A percentile compares a stretch with the other conserved stretches of the same genome.
phyloP scores from a whole-genome alignment of 441 rosid species.

The Adansonia gregorii region DNA sequence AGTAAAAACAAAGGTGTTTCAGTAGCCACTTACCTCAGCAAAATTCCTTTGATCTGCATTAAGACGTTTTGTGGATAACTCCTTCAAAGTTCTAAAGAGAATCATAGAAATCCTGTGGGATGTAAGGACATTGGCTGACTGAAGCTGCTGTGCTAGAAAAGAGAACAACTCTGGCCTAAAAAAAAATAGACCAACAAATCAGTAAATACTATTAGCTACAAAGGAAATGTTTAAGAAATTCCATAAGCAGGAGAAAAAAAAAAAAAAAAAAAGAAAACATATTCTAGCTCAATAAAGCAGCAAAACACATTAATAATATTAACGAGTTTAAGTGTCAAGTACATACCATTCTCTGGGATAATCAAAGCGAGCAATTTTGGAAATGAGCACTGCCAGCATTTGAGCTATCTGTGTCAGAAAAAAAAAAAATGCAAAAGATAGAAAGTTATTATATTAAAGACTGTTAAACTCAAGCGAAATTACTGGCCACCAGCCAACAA shows the following conservation, averaged over 20 bases:
- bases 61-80: conserved; percentile 92
- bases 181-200: conserved; percentile 31
- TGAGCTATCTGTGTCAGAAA: conserved; percentile 68
- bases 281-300: conserved; percentile 3
- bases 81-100: conserved; percentile 91
- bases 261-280: neutral
- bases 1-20: neutral
- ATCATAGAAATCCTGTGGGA: conserved; percentile 93
- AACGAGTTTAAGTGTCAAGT: neutral
- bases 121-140: conserved; percentile 73
- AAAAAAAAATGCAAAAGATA: conserved; percentile 24
- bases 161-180: conserved; percentile 92
- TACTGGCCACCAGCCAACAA: neutral
- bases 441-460: conserved; percentile 14
- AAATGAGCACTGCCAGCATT: conserved; percentile 87
- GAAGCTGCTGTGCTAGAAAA: conserved; percentile 84
- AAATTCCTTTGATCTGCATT: conserved; percentile 85
- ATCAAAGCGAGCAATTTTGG: conserved; percentile 95
- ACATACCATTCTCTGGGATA: conserved; percentile 90
- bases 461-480: neutral
- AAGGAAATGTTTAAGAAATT: neutral
- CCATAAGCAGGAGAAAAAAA: neutral
- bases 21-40: conserved; percentile 62
- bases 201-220: neutral
- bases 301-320: conserved; percentile 13